Base-by-base conservation (phyloP, 2,329 filamentous ascomycete species). In the Diaporthe amygdali region DNA sequence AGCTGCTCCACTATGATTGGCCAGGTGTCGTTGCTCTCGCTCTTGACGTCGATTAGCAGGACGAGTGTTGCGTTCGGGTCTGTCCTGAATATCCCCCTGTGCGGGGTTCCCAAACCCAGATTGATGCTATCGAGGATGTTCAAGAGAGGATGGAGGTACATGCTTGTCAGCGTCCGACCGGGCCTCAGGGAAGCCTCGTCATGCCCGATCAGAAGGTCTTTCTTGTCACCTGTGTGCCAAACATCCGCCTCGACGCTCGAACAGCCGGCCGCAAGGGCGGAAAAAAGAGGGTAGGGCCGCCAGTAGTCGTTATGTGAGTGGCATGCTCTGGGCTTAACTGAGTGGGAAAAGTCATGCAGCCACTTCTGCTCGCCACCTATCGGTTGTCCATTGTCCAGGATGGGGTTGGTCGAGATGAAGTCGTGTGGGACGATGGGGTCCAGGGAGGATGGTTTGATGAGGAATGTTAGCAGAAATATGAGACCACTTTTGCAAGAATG, bases 301-400 rank as follows among this genome's bases (percentile, higher is more conserved):
- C 89, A 91, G 79, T 93, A 94, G 78, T 94, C 91, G 75, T 93
- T 93, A 77, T 93, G 91, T 2, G 88, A 90, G 77, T 92, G 90
- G 73, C 89, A 91, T 2, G 51, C 51, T 14, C 27, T 54, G 27
- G 51, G 27, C 27, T n/a, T 54, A 3, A n/a, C 30, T 12, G 51
- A 2, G 17, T 14, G 27, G 27, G 51, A 54, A 17, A 54, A 12
- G 8, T 54, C 51, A 27, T 34, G 27, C 4, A 54, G 25, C 51
- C 51, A 54, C 27, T 32, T 54, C 30, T 32, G 51, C 15, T 20
- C 17, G 5, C 51, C 27, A 27, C 9, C 27, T 14, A 8, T 54
- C 3, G 51, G 51, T 3, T 54, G 51, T 2, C 27, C 3, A 8
- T n/a, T 14, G 2, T 27, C 34, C 8, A 3, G 30, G 51, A 34